These are phyloP conservation scores for Diaporthe sp. DNA, from an alignment of 2,329 filamentous ascomycete genomes.

Conservation along the genomic window DNA sequence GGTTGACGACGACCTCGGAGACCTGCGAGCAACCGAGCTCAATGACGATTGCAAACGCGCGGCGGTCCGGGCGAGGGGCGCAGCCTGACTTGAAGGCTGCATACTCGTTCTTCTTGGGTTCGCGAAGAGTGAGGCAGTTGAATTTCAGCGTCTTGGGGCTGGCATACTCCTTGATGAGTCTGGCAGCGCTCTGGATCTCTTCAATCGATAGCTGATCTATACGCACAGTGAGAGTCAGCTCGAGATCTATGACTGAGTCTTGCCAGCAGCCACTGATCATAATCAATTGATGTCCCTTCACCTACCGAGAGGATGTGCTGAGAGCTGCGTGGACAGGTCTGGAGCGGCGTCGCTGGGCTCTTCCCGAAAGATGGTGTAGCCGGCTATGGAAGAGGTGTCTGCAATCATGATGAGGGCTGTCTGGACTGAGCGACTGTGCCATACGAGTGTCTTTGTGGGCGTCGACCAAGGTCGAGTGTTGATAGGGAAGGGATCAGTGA, in stretches of 20 bases:
- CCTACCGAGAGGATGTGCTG: constrained; percentile 56
- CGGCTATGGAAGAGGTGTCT: constrained; percentile 60
- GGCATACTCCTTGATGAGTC: constrained; percentile 60
- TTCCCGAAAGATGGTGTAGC: constrained; percentile 62
- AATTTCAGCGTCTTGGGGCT: constrained; percentile 54
- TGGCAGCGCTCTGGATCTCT: constrained; percentile 66
- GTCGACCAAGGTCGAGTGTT: constrained; percentile 27
- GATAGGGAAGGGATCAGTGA: background rate
- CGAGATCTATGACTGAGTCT: too few species aligned
- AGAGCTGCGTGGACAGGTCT: constrained; percentile 50
- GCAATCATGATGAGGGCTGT: constrained; percentile 53
- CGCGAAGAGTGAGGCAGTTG: constrained; percentile 77
- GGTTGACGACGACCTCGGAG: constrained; percentile 67
- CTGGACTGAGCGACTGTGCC: constrained; percentile 33
- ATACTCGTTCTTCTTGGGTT: constrained; percentile 75
- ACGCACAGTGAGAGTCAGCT: background rate
- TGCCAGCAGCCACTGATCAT: too few species aligned
- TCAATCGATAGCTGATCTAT: constrained; percentile 67
- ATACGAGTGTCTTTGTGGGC: background rate
- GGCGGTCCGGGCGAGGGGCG: constrained; percentile 63
- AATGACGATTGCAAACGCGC: constrained; percentile 64
- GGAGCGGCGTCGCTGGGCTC: constrained; percentile 55
- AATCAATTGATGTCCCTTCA: background rate
- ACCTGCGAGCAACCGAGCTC: constrained; percentile 55
- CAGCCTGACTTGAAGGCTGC: constrained; percentile 69